These are phyloP conservation scores for Eimeria zaria DNA, from an alignment of 169 alveolate species.

Conservation along the genomic window DNA sequence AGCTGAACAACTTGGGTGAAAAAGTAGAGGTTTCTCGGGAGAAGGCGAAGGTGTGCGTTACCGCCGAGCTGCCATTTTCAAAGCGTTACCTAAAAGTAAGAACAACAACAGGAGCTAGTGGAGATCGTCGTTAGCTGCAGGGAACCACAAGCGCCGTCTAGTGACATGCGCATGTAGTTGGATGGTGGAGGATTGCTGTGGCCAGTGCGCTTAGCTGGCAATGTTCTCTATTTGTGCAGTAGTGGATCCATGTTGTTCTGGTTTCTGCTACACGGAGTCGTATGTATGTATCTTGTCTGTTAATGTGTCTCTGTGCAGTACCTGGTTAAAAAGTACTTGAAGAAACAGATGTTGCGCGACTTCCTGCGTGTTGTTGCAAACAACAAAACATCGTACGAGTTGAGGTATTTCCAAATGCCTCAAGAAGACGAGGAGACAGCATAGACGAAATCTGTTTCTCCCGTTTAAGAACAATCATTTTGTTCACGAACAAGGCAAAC, in stretches of 20 bases:
- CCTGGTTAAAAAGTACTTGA: slow-evolving; percentile 99
- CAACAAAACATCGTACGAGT: slow-evolving; percentile 89
- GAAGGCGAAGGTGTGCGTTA: slow-evolving; percentile 94
- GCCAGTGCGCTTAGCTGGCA: background rate
- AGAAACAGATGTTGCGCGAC: slow-evolving; percentile 98
- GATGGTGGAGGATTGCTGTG: too few relatives aligned
- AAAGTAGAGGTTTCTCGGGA: slow-evolving; percentile 93
- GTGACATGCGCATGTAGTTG: too few relatives aligned
- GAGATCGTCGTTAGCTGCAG: background rate
- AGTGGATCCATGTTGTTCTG: background rate
- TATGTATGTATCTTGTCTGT: background rate
- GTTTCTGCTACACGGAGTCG: background rate
- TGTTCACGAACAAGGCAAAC: background rate
- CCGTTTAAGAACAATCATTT: background rate
- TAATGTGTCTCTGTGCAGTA: slow-evolving; percentile 91
- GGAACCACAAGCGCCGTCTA: background rate
- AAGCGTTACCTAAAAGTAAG: slow-evolving; percentile 97
- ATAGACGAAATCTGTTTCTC: background rate
- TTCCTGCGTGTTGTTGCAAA: slow-evolving; percentile 98
- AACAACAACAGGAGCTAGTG: too few relatives aligned
- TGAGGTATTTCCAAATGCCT: slow-evolving; percentile 89
- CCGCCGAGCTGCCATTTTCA: slow-evolving; percentile 98
- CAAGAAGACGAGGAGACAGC: slow-evolving; percentile 87
- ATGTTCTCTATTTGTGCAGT: background rate
- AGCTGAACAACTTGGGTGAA: slow-evolving; percentile 98